Base-by-base conservation (phyloP, 2,329 filamentous ascomycete species). In the Salinomyces thailandicus region DNA sequence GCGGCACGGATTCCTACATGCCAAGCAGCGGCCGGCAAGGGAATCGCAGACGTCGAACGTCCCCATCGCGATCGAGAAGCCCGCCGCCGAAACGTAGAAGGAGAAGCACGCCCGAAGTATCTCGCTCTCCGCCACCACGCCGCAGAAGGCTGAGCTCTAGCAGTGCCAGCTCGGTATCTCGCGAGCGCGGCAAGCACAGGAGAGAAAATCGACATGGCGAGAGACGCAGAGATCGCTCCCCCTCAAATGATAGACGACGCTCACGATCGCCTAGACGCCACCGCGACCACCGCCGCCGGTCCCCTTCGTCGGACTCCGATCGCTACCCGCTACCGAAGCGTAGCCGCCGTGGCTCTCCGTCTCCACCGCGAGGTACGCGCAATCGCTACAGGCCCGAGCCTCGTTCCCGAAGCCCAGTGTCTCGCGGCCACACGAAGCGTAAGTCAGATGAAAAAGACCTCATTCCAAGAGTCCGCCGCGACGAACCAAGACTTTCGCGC, bases 1-100 rank as follows among this genome's bases (percentile, higher is more conserved):
- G 28, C 69, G 67, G 69, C 36, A 62, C 64, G 39, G 74, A 79
- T 52, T 67, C 69, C 18, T 79, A 78, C 50, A 64, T 75, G 24
- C 75, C 75, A 12, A 60, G 55, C 54, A 62, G 48, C 53, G 64
- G 54, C 19, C 53, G 55, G 31, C 50, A 51, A 24, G n/a, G n/a
- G n/a, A n/a, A n/a, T n/a, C n/a, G n/a, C n/a, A 54, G 54, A 34
- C 60, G 47, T 33, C 51, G 52, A 27, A 54, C 51, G 4, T 46
- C 47, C 17, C 27, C 33, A 27, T 29, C 17, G 29, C 47, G 49
- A 14, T 46, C 44, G 3, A 46, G 44, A 36, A 31, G 41, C 19
- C 49, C 49, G 28, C 49, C 49, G 28, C 45, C 45, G 18, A 35
- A 42, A 33, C 36, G 46, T 14, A 37, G 39, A 26, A 64, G 36